Percentiles rank a stretch among this genome's conserved stretches.
Conservation (phyloP, 2,329 filamentous ascomycete species). For the Phyllosticta citrichinensis region DNA sequence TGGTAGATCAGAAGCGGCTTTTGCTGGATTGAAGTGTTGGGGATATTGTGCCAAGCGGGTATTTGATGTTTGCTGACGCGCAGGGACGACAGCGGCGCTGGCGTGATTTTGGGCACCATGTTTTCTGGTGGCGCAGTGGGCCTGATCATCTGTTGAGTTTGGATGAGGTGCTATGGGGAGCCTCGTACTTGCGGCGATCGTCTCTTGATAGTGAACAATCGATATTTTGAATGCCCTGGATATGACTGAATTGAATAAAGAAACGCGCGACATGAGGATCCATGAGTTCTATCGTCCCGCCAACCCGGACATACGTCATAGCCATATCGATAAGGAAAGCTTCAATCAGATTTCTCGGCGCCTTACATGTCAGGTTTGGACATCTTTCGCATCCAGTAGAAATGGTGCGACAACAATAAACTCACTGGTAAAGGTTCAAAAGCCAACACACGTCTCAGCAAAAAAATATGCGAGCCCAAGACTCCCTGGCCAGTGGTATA, state of each 20-base stretch:
- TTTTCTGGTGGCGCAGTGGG: neutral
- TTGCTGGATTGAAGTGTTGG: conserved; percentile 55
- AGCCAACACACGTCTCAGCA: neutral
- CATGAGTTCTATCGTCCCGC: neutral
- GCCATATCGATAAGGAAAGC: conserved; percentile 5
- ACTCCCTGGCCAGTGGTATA: conserved; percentile 11
- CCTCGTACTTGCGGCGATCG: neutral
- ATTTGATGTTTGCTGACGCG: conserved; percentile 50
- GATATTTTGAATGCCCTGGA: neutral
- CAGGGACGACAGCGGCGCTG: conserved; percentile 42
- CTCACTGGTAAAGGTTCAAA: neutral
- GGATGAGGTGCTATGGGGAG: neutral
- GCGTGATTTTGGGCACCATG: conserved; percentile 13
- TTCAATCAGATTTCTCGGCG: neutral
- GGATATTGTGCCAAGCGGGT: conserved; percentile 44
- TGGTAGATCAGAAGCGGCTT: conserved; percentile 60
- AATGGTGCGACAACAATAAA: neutral
- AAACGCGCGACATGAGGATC: no score
- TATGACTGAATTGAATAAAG: no score
- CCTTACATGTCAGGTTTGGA: neutral
- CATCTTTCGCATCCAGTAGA: neutral
- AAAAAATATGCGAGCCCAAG: neutral
- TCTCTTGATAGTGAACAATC: neutral
- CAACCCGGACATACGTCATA: conserved; percentile 2
- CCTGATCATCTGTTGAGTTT: neutral